These are phyloP conservation scores for Ophiocordyceps unilateralis DNA, from an alignment of 2,329 filamentous ascomycete species.

Conservation along the genomic window DNA sequence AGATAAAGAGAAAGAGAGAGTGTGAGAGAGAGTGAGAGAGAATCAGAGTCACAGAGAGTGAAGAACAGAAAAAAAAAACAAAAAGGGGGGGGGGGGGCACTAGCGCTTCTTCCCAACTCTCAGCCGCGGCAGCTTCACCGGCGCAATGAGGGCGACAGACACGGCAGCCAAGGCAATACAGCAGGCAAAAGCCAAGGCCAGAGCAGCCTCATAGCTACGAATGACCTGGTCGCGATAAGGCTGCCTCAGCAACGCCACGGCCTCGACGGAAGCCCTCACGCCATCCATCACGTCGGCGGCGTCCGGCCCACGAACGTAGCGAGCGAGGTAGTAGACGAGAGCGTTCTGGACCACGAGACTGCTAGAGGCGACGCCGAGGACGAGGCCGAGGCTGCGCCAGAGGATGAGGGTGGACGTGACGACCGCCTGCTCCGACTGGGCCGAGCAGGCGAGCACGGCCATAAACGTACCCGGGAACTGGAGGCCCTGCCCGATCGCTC, in stretches of 20 bases:
- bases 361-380: slow-evolving; percentile 56
- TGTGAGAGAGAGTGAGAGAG: too few relatives aligned
- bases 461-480: slow-evolving; percentile 48
- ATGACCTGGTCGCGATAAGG: slow-evolving; percentile 37
- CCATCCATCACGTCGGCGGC: slow-evolving; percentile 36
- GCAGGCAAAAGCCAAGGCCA: slow-evolving; percentile 28
- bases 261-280: slow-evolving; percentile 37
- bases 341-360: slow-evolving; percentile 60
- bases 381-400: slow-evolving; percentile 53
- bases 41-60: neutral
- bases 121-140: slow-evolving; percentile 36
- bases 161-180: slow-evolving; percentile 28
- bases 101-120: slow-evolving; percentile 9
- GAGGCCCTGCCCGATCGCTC: slow-evolving; percentile 43
- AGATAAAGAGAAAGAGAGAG: too few relatives aligned
- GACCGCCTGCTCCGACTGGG: slow-evolving; percentile 47
- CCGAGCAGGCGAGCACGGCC: slow-evolving; percentile 39
- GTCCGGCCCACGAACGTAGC: slow-evolving; percentile 38
- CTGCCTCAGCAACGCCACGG: slow-evolving; percentile 25
- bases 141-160: slow-evolving; percentile 27
- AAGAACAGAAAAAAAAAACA: neutral
- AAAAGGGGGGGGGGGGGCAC: too few relatives aligned
- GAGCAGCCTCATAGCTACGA: slow-evolving; percentile 32
- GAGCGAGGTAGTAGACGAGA: slow-evolving; percentile 39
- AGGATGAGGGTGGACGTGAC: slow-evolving; percentile 54